phyloP scores from a whole-genome alignment of 352 stramenopile species.

The Globisporangium cederbergense region DNA sequence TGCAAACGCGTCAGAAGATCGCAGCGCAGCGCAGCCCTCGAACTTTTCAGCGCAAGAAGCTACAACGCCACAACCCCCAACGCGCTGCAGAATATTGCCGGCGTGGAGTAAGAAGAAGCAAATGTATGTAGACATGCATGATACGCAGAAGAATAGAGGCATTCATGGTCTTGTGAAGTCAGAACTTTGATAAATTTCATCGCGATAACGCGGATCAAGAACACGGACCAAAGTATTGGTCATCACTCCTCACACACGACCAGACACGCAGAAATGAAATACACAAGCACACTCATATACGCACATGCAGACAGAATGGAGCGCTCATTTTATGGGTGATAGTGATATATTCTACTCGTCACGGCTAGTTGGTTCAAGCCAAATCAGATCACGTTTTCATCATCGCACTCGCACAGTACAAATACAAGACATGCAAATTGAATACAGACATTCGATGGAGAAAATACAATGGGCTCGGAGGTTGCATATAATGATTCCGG shows the following conservation, averaged over 20 bases:
- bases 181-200: conserved; percentile 90
- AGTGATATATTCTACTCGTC: conserved; percentile 90
- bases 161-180: conserved; percentile 37
- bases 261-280: background rate
- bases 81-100: conserved; percentile 74
- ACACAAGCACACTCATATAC: conserved; percentile 23
- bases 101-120: conserved; percentile 88
- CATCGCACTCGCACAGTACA: conserved; percentile 53
- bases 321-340: conserved; percentile 93
- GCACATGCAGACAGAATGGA: conserved; percentile 23
- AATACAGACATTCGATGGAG: conserved; percentile 16
- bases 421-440: conserved; percentile 16
- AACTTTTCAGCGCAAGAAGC: conserved; percentile 84
- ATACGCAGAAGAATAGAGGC: conserved; percentile 17
- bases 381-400: conserved; percentile 81
- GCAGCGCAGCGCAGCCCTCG: conserved; percentile 22
- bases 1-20: conserved; percentile 25
- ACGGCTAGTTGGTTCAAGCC: conserved; percentile 91
- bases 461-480: conserved; percentile 58
- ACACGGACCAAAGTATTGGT: conserved; percentile 92
- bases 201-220: conserved; percentile 89
- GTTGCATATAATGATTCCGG: conserved; percentile 89
- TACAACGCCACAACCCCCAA: conserved; percentile 13
- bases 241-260: conserved; percentile 54
- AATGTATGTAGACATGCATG: conserved; percentile 18